These are phyloP conservation scores for Mariannaea sp. DNA, from an alignment of 2,329 filamentous ascomycete genomes.

Conservation along the genomic window DNA sequence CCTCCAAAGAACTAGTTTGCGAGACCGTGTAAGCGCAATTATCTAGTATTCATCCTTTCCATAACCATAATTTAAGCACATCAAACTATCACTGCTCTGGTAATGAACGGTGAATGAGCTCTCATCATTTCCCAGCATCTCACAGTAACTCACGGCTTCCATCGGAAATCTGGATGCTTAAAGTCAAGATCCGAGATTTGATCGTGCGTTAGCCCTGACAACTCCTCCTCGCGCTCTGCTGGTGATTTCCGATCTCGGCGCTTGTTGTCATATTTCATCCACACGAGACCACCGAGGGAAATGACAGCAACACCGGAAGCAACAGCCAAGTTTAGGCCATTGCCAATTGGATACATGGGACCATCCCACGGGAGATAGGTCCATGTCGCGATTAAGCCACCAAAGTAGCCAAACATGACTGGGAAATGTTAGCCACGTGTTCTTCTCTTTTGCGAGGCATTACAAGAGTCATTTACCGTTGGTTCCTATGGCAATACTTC, in stretches of 20 bases:
- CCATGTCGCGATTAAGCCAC: slow-evolving; percentile 15
- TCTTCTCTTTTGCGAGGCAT: background rate
- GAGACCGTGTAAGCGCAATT: no score
- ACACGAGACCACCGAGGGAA: background rate
- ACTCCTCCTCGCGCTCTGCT: slow-evolving; percentile 7
- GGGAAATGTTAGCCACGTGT: background rate
- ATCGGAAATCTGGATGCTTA: slow-evolving; percentile 18
- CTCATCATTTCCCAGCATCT: no score
- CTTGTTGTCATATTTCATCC: slow-evolving; percentile 20
- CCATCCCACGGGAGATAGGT: slow-evolving; percentile 15
- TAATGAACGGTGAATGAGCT: no score
- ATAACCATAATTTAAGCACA: no score
- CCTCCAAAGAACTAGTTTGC: no score
- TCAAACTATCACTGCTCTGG: no score
- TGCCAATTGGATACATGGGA: slow-evolving; percentile 15
- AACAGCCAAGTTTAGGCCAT: slow-evolving; percentile 17
- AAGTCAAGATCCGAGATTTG: slow-evolving; percentile 15
- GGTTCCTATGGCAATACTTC: slow-evolving; percentile 2
- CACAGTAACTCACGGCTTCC: background rate
- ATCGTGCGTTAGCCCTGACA: slow-evolving; percentile 5
- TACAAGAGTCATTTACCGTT: background rate
- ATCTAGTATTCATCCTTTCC: no score
- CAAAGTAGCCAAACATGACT: slow-evolving; percentile 11
- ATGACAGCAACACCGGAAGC: background rate
- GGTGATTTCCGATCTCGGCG: slow-evolving; percentile 5